Evolutionary conservation across 371 early-diverging fungal genomes (phyloP).

Genomic region (Haplosporangium sp.): DNA sequence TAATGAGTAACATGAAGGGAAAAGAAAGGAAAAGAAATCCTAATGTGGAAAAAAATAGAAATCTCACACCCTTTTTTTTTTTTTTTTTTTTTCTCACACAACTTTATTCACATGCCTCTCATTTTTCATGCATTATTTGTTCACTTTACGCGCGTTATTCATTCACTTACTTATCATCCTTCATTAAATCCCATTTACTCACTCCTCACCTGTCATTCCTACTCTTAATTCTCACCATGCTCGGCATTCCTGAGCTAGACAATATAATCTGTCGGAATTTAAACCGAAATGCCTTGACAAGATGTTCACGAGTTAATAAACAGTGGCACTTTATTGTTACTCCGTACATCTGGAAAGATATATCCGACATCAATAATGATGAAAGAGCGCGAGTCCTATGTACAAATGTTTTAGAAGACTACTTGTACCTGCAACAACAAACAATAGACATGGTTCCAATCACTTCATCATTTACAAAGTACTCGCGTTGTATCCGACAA

Average conservation of each 20-base stretch:
- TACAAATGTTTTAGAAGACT: constrained; percentile 9
- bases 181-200: no score
- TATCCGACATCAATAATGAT: not conserved
- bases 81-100: no score
- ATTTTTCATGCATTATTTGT: no score
- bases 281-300: not conserved
- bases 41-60: no score
- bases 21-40: no score
- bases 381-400: not conserved
- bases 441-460: no score
- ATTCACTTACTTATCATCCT: no score
- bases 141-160: no score
- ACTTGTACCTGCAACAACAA: not conserved
- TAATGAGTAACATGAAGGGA: no score
- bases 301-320: constrained; percentile 1
- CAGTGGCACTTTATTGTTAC: constrained; percentile 1
- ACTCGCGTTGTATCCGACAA: not conserved
- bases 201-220: no score
- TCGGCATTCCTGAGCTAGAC: constrained; percentile 15
- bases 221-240: not conserved
- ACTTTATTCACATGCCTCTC: no score
- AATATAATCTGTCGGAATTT: not conserved
- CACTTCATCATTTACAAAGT: not conserved
- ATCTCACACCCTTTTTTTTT: no score
- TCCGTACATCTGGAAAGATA: constrained; percentile 11